These are phyloP conservation scores for Sarocladium brachiariae DNA, from an alignment of 2,329 filamentous ascomycete species.

Conservation along the genomic window DNA sequence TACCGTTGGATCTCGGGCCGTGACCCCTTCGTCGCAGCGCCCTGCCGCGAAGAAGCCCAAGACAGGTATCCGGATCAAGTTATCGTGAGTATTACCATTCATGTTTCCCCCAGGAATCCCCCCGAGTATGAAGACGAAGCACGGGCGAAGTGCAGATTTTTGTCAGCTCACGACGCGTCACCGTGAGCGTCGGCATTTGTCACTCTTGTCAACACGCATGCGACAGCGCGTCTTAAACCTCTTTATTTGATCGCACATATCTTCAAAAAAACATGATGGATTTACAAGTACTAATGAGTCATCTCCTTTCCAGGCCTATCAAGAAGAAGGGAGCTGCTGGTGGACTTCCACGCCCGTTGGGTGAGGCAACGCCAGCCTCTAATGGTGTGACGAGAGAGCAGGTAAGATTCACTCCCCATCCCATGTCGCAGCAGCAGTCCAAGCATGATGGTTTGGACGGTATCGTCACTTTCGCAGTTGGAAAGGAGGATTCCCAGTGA, in stretches of 20 bases:
- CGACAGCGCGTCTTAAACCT: neutral
- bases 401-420: constrained; percentile 35
- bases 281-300: neutral
- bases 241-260: neutral
- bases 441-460: too few relatives aligned
- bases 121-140: too few relatives aligned
- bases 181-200: constrained; percentile 1
- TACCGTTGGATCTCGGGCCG: constrained; percentile 49
- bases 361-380: constrained; percentile 55
- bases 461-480: neutral
- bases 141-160: neutral
- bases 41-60: constrained; percentile 54
- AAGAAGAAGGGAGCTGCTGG: constrained; percentile 65
- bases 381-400: constrained; percentile 47
- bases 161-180: constrained; percentile 1
- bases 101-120: too few relatives aligned
- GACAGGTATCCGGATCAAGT: constrained; percentile 58
- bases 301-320: constrained; percentile 44
- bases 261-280: neutral
- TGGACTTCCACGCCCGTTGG: constrained; percentile 59
- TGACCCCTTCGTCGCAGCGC: constrained; percentile 46
- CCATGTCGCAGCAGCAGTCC: neutral
- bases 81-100: constrained; percentile 54
- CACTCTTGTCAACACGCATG: neutral
- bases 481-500: neutral